Conservation (phyloP, 2,329 filamentous ascomycete genomes). For the Teratosphaeria destructans region DNA sequence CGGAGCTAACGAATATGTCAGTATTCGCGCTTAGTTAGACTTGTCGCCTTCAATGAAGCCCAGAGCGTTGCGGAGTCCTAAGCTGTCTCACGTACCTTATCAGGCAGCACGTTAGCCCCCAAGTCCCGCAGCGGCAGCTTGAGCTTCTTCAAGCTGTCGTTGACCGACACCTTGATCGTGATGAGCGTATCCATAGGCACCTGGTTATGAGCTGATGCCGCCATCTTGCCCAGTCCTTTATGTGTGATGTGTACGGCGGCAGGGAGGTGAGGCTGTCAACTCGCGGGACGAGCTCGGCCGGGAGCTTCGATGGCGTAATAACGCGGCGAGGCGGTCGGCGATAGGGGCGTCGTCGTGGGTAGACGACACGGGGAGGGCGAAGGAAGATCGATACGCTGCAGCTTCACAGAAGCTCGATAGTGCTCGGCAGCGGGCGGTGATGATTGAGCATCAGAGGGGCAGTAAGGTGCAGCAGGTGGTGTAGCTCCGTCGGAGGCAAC, state of each 20-base stretch:
- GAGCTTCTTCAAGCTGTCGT: constrained; percentile 68
- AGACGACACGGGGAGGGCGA: background rate
- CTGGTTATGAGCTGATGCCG: constrained; percentile 2
- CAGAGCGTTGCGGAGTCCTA: background rate
- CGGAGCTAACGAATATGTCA: constrained; percentile 49
- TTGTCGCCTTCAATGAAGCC: constrained; percentile 6
- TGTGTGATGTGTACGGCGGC: background rate
- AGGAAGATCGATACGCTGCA: background rate
- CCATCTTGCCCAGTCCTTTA: constrained; percentile 2
- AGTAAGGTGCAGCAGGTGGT: background rate
- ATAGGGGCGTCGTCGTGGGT: background rate
- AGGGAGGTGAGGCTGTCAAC: background rate
- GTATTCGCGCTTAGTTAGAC: background rate
- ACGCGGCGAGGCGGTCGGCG: background rate
- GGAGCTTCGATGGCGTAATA: background rate
- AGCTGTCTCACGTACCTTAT: constrained; percentile 57
- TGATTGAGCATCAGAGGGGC: background rate
- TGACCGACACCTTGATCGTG: constrained; percentile 73
- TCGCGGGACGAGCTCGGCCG: background rate
- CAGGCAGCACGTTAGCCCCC: constrained; percentile 59
- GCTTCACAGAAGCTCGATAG: background rate
- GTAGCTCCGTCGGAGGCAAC: background rate
- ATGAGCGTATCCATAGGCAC: constrained; percentile 53
- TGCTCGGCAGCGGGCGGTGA: background rate
- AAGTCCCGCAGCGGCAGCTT: constrained; percentile 86